Percentiles rank a stretch among this genome's conserved stretches.
Evolutionary conservation across 202 grass and related monocot species (phyloP).

Genomic region (Saccharum hybrid): DNA sequence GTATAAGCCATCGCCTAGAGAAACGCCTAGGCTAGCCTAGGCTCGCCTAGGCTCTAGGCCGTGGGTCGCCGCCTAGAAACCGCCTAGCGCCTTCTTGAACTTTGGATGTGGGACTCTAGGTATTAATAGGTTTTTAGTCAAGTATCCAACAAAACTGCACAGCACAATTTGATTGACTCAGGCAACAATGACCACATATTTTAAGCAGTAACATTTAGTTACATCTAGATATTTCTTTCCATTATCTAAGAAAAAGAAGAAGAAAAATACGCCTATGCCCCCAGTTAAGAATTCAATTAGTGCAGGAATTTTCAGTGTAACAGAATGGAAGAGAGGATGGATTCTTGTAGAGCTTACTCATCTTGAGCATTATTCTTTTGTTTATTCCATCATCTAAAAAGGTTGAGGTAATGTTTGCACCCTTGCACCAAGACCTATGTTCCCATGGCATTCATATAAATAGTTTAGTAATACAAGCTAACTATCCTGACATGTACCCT

Average conservation of each 20-base stretch:
- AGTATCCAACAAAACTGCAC: neutral
- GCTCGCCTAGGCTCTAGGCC: too few species aligned
- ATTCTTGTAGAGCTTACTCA: neutral
- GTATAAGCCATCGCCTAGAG: too few species aligned
- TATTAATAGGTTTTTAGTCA: neutral
- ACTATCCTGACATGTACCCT: neutral
- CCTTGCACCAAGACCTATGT: neutral
- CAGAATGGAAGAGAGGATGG: neutral
- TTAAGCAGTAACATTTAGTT: neutral
- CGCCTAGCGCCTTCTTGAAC: too few species aligned
- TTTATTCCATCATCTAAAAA: slow-evolving; percentile 6
- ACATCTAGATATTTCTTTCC: neutral
- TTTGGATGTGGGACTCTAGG: neutral
- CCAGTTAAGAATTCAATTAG: neutral
- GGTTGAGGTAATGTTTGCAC: neutral
- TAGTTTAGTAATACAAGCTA: neutral
- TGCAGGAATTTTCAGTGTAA: neutral
- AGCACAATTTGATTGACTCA: neutral
- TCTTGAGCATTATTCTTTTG: neutral
- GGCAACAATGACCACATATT: neutral
- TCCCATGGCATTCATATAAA: neutral
- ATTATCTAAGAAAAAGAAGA: neutral
- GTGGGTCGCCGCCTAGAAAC: too few species aligned
- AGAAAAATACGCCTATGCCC: neutral
- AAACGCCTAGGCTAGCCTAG: too few species aligned